phyloP scores from a whole-genome alignment of 148 eudicot genomes.

The Rhododendron kiyosumense region DNA sequence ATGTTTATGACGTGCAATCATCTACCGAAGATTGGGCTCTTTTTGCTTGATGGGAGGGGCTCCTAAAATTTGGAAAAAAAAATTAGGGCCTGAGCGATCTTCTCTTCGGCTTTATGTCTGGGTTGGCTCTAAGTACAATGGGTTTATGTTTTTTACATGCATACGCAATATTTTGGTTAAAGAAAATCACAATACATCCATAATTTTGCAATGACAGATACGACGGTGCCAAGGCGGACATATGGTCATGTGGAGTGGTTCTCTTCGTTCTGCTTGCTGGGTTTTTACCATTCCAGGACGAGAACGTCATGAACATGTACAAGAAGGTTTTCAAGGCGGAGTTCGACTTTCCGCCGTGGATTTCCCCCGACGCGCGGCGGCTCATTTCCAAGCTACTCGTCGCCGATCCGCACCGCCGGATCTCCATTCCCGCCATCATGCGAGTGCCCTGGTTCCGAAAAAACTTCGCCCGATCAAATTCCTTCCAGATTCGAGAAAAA shows the following conservation, averaged over 20 bases:
- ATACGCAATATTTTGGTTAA: no score
- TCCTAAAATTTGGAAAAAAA: no score
- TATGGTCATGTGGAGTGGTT: slow-evolving; percentile 62
- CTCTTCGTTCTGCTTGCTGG: slow-evolving; percentile 35
- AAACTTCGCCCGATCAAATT: slow-evolving; percentile 14
- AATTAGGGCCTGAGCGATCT: no score
- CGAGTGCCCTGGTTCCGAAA: slow-evolving; percentile 43
- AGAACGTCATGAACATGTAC: slow-evolving; percentile 36
- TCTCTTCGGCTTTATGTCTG: no score
- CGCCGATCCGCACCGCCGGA: slow-evolving; percentile 29
- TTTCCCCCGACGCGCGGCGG: slow-evolving; percentile 26
- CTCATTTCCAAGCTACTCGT: slow-evolving; percentile 31
- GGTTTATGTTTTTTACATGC: background rate
- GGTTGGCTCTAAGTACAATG: no score
- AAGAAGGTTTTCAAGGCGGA: slow-evolving; percentile 30
- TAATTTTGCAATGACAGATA: slow-evolving; percentile 5
- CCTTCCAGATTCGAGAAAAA: slow-evolving; percentile 4
- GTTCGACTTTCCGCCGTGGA: slow-evolving; percentile 24
- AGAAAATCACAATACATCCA: background rate
- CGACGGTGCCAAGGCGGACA: slow-evolving; percentile 37
- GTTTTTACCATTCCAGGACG: slow-evolving; percentile 44
- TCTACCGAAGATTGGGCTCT: no score
- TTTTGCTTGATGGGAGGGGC: no score
- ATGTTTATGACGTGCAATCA: background rate
- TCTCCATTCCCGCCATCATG: slow-evolving; percentile 32